phyloP scores from a whole-genome alignment of 139 green algal species.

The Marvania coccoides region DNA sequence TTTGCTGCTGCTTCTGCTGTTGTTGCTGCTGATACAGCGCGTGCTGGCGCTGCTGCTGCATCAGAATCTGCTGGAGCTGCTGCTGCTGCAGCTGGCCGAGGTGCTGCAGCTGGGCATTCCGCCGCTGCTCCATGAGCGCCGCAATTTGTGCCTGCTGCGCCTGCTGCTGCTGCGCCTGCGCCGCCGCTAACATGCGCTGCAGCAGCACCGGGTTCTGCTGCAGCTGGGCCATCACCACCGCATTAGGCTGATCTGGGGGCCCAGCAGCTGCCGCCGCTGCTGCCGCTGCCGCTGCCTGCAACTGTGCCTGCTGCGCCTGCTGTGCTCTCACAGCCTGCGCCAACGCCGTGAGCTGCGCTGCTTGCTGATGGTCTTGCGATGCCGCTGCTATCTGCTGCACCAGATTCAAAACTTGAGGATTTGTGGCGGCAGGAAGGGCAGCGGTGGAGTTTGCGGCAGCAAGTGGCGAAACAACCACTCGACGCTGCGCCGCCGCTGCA shows the following conservation, averaged over 20 bases:
- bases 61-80: not conserved
- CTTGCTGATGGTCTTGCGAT: too few relatives aligned
- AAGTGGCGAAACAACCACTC: too few relatives aligned
- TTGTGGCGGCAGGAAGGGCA: too few relatives aligned
- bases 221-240: not conserved
- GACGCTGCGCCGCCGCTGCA: too few relatives aligned
- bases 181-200: not conserved
- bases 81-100: slow-evolving; percentile 6
- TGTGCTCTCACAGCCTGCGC: too few relatives aligned
- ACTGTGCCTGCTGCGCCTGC: too few relatives aligned
- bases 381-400: too few relatives aligned
- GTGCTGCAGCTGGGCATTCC: not conserved
- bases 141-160: not conserved
- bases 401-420: too few relatives aligned
- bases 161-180: not conserved
- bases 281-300: not conserved
- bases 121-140: not conserved
- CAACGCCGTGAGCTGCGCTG: too few relatives aligned
- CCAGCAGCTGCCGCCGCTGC: slow-evolving; percentile 7
- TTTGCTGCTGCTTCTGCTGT: not conserved
- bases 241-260: not conserved
- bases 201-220: not conserved
- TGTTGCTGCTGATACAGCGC: not conserved
- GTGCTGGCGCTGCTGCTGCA: not conserved
- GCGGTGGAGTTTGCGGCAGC: too few relatives aligned